phyloP scores from a whole-genome alignment of 2,329 filamentous ascomycete species.

The Colletotrichum scovillei region DNA sequence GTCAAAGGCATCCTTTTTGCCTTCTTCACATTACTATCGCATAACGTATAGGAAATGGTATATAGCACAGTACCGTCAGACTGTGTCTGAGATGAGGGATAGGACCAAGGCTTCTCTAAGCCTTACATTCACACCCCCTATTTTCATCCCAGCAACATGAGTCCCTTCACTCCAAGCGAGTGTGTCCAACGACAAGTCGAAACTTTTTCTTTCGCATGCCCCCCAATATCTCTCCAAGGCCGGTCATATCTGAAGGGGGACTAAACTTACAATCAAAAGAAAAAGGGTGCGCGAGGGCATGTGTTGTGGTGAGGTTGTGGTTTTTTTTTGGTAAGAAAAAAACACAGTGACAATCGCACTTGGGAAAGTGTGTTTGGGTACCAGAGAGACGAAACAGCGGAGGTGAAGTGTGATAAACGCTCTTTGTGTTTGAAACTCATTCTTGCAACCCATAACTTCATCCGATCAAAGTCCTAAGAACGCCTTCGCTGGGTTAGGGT shows the following conservation, averaged over 20 bases:
- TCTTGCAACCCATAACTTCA: background rate
- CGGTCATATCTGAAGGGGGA: background rate
- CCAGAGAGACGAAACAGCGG: background rate
- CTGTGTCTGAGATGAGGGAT: background rate
- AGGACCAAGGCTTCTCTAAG: background rate
- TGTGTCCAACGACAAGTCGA: slow-evolving; percentile 5
- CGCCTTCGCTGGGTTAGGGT: slow-evolving; percentile 47
- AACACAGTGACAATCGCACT: background rate
- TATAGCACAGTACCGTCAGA: slow-evolving; percentile 29
- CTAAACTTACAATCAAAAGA: slow-evolving; percentile 17
- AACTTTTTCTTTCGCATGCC: slow-evolving; percentile 8
- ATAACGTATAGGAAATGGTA: slow-evolving; percentile 28
- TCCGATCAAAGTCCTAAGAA: slow-evolving; percentile 45
- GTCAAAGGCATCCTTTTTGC: background rate
- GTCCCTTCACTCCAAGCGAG: slow-evolving; percentile 21
- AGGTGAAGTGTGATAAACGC: slow-evolving; percentile 2
- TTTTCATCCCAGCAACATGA: background rate
- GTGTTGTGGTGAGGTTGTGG: background rate
- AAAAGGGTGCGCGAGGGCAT: background rate
- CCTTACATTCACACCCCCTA: background rate
- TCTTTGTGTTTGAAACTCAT: background rate
- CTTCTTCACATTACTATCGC: background rate
- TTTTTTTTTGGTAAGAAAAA: background rate
- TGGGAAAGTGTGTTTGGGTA: background rate
- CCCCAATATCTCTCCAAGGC: background rate